Percentiles rank a stretch among this genome's conserved stretches.
Conservation (phyloP, 2,329 filamentous ascomycete genomes). For the Aureobasidium sp. region DNA sequence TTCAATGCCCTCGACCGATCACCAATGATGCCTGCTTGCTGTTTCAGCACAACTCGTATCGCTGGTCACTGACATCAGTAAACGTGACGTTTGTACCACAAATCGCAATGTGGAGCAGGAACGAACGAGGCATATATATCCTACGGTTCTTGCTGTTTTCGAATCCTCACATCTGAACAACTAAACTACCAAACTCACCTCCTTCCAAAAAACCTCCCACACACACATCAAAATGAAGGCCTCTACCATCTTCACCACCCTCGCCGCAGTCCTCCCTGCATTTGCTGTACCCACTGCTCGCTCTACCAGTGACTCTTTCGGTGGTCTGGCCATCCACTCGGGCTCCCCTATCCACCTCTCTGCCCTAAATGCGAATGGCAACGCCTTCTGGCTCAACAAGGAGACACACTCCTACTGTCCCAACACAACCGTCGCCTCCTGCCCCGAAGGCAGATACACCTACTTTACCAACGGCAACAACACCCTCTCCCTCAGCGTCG, state of each 20-base stretch:
- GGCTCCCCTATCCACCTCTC: constrained; percentile 18
- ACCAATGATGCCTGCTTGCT: background rate
- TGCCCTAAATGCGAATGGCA: constrained; percentile 16
- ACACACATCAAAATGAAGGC: background rate
- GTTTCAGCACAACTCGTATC: constrained; percentile 6
- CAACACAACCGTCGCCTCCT: background rate
- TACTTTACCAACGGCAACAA: constrained; percentile 16
- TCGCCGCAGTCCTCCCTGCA: constrained; percentile 1
- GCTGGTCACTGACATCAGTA: background rate
- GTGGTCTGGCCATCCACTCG: constrained; percentile 18
- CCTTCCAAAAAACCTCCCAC: background rate
- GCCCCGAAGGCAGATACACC: constrained; percentile 14
- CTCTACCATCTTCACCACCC: background rate
- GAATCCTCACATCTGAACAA: background rate
- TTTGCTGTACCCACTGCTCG: background rate
- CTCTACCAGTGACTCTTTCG: constrained; percentile 13
- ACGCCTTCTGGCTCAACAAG: constrained; percentile 11
- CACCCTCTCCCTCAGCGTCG: constrained; percentile 12
- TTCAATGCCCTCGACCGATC: background rate
- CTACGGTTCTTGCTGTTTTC: too few species aligned
- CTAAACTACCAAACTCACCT: background rate
- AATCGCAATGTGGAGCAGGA: background rate
- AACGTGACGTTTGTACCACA: background rate
- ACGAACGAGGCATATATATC: background rate
- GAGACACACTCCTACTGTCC: constrained; percentile 14